Evolutionary conservation across 768 basidiomycete genomes (phyloP).

Genomic region (Auriculariales sp.): DNA sequence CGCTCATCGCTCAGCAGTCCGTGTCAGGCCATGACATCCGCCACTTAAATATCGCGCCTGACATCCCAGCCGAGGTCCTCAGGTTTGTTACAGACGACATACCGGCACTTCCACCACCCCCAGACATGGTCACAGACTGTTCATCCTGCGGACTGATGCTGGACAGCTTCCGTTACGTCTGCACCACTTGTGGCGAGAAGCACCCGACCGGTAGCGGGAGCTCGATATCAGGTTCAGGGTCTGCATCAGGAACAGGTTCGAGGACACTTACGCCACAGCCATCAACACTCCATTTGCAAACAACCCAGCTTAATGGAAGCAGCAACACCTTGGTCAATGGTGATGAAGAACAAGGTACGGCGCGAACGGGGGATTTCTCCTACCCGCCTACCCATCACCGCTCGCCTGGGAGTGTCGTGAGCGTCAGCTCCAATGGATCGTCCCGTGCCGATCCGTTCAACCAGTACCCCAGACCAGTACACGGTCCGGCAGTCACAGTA

Average conservation of each 20-base stretch:
- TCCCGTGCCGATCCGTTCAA: background rate
- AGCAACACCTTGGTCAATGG: background rate
- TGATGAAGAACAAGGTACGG: background rate
- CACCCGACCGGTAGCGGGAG: slow-evolving; percentile 19
- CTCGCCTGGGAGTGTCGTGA: background rate
- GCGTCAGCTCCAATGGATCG: background rate
- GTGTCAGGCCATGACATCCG: too few relatives aligned
- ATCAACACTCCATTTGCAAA: background rate
- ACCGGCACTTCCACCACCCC: slow-evolving; percentile 30
- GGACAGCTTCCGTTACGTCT: slow-evolving; percentile 81
- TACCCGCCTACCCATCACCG: background rate
- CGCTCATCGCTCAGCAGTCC: too few relatives aligned
- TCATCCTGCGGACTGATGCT: slow-evolving; percentile 65
- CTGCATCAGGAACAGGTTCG: background rate
- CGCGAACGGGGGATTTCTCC: background rate
- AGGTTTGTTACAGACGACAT: slow-evolving; percentile 26
- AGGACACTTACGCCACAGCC: slow-evolving; percentile 4
- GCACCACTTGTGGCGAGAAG: slow-evolving; percentile 76
- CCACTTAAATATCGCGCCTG: slow-evolving; percentile 16
- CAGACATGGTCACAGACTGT: slow-evolving; percentile 60
- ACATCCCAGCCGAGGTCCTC: slow-evolving; percentile 37
- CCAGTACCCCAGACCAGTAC: background rate
- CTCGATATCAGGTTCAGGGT: background rate
- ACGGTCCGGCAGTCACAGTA: background rate
- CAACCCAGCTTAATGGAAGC: slow-evolving; percentile 4